Conservation (phyloP, 805 yeast genomes). For the Citeromyces nyonsensis region DNA sequence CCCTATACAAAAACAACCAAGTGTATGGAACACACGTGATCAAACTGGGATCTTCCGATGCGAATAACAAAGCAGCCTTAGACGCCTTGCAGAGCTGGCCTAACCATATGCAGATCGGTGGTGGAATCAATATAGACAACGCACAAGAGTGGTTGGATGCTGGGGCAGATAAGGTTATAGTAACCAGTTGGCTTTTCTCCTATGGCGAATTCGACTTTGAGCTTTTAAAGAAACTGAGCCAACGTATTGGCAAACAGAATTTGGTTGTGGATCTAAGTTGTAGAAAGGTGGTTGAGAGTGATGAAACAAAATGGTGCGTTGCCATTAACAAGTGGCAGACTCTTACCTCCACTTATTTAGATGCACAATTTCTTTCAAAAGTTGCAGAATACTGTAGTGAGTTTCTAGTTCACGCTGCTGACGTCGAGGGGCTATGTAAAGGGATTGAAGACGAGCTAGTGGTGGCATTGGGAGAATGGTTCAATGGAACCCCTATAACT, state of each 20-base stretch:
- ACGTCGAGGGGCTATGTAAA: constrained; percentile 89
- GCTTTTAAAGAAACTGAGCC: constrained; percentile 34
- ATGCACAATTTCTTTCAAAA: constrained; percentile 29
- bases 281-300: constrained; percentile 23
- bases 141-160: constrained; percentile 64
- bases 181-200: constrained; percentile 85
- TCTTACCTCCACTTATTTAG: constrained; percentile 49
- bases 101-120: constrained; percentile 67
- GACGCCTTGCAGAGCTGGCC: constrained; percentile 73
- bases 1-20: constrained; percentile 40
- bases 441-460: constrained; percentile 86
- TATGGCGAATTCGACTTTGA: constrained; percentile 32
- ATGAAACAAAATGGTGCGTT: constrained; percentile 57
- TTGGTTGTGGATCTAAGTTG: constrained; percentile 90
- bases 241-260: constrained; percentile 42
- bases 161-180: constrained; percentile 78
- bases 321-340: constrained; percentile 98
- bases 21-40: constrained; percentile 84
- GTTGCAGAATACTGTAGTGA: constrained; percentile 65
- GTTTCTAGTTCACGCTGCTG: constrained; percentile 93
- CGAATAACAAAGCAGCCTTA: constrained; percentile 71
- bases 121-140: constrained; percentile 70
- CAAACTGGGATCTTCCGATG: constrained; percentile 64
- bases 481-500: constrained; percentile 50
- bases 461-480: constrained; percentile 59